Percentiles rank a stretch among this genome's conserved stretches.
Conservation (phyloP, 2,329 filamentous ascomycete species). For the Hypoxylon sp. region DNA sequence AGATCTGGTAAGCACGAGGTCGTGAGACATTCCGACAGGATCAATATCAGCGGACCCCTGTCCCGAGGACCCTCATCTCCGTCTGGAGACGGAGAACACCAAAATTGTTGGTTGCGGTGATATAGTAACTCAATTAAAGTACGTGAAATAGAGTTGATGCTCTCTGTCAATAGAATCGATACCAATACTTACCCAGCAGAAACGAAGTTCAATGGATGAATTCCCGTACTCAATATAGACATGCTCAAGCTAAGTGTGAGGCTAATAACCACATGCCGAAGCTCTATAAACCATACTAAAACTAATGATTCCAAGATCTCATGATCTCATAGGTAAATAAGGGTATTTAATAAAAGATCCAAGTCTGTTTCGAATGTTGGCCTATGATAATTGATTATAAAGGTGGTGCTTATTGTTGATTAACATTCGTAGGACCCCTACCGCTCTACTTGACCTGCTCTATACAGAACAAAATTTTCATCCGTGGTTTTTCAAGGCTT, state of each 20-base stretch:
- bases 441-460: not conserved
- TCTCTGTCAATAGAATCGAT: not conserved
- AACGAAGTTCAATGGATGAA: not conserved
- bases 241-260: not conserved
- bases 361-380: not conserved
- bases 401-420: constrained; percentile 21
- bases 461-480: constrained; percentile 4
- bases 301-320: not conserved
- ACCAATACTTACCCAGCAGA: not conserved
- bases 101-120: not conserved
- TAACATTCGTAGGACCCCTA: not conserved
- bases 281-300: constrained; percentile 11
- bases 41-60: not conserved
- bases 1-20: constrained; percentile 6
- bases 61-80: constrained; percentile 12
- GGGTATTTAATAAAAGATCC: not conserved
- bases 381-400: constrained; percentile 21
- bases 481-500: constrained; percentile 1
- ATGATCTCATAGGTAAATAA: not conserved
- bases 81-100: constrained; percentile 5
- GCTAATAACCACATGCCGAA: constrained; percentile 8
- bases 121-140: not conserved
- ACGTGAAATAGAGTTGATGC: not conserved
- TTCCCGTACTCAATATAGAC: not conserved
- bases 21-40: constrained; percentile 13